phyloP scores from a whole-genome alignment of 164 flowering plant genomes.

The Buxus sempervirens region DNA sequence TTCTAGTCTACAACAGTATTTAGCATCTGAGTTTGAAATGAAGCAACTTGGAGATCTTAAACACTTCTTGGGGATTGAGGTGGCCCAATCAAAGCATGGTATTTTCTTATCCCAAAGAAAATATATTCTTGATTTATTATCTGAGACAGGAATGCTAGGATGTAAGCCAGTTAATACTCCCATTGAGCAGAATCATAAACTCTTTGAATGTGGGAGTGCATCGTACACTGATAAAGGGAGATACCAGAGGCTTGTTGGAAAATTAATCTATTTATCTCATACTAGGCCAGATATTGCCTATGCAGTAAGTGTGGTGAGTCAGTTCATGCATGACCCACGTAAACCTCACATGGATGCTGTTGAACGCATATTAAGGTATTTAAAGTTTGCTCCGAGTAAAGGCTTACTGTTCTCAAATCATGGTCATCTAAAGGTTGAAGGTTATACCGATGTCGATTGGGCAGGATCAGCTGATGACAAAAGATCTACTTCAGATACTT shows the following conservation, averaged over 20 bases:
- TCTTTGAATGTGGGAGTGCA: background rate
- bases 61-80: constrained; percentile 1
- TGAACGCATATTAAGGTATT: too few species aligned
- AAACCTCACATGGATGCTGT: too few species aligned
- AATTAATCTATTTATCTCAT: constrained; percentile 9
- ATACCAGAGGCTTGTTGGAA: constrained; percentile 5
- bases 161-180: background rate
- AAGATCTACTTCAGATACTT: too few species aligned
- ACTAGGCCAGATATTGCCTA: constrained; percentile 6
- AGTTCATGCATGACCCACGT: too few species aligned
- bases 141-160: background rate
- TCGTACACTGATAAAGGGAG: background rate
- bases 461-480: too few species aligned
- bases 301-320: constrained; percentile 8
- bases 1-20: constrained; percentile 6
- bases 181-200: background rate
- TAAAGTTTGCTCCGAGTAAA: too few species aligned
- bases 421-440: too few species aligned
- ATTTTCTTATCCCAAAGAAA: background rate
- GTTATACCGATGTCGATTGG: too few species aligned
- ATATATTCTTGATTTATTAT: constrained; percentile 1
- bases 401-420: too few species aligned
- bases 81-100: constrained; percentile 1
- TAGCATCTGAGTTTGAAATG: background rate
- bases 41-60: constrained; percentile 4